Evolutionary conservation across 164 flowering plant genomes (phyloP).

Genomic region (Magnolia kwangsiensis): DNA sequence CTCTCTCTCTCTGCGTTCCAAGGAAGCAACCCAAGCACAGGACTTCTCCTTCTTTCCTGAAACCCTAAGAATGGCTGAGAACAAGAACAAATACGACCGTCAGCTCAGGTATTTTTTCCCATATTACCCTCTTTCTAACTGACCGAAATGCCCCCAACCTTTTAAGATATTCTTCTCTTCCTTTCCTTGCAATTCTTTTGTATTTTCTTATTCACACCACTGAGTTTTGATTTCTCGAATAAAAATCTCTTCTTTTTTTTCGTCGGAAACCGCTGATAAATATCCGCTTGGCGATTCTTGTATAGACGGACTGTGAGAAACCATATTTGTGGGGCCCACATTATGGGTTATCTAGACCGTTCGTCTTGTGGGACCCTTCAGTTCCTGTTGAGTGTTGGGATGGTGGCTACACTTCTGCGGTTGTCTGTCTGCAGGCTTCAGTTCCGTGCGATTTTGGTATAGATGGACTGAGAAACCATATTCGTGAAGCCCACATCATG

Average conservation of each 20-base stretch:
- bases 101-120: conserved; percentile 66
- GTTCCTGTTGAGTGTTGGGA: too few relatives aligned
- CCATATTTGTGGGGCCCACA: too few relatives aligned
- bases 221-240: background rate
- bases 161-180: background rate
- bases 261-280: background rate
- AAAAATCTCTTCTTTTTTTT: background rate
- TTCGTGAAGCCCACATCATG: too few relatives aligned
- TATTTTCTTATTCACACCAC: background rate
- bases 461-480: too few relatives aligned
- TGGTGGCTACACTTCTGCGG: too few relatives aligned
- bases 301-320: too few relatives aligned
- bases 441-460: too few relatives aligned
- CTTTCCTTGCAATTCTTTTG: background rate
- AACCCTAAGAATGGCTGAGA: conserved; percentile 60
- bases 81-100: conserved; percentile 91
- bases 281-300: background rate
- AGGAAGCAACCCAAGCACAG: background rate
- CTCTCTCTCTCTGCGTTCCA: background rate
- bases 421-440: too few relatives aligned
- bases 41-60: too few relatives aligned
- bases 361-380: too few relatives aligned
- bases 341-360: too few relatives aligned
- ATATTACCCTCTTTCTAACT: background rate
- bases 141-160: background rate